phyloP scores from a whole-genome alignment of 1,284 basidiomycete genomes.

The Irpex rosettiformis region DNA sequence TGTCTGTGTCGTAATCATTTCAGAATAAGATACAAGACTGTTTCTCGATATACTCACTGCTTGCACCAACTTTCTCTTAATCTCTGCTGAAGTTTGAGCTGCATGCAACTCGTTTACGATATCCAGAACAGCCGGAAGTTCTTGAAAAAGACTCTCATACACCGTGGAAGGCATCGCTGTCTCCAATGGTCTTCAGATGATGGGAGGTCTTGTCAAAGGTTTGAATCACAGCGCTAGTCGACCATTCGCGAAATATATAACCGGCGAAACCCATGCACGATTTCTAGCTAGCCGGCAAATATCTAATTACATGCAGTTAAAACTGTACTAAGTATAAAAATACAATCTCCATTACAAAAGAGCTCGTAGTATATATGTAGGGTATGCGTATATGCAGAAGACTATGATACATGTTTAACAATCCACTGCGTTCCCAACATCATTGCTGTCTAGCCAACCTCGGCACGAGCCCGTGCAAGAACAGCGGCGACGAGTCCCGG shows the following conservation, averaged over 20 bases:
- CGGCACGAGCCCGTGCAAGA: slow-evolving; percentile 41
- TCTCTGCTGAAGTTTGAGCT: slow-evolving; percentile 34
- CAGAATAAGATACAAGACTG: neutral
- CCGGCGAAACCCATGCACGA: too few species aligned
- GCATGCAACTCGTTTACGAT: slow-evolving; percentile 2
- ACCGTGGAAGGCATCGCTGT: slow-evolving; percentile 4
- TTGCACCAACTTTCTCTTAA: slow-evolving; percentile 60
- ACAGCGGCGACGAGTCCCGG: slow-evolving; percentile 68
- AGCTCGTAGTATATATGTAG: too few species aligned
- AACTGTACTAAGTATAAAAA: too few species aligned
- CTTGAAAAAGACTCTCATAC: slow-evolving; percentile 2
- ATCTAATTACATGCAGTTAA: too few species aligned
- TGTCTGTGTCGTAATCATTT: slow-evolving; percentile 38
- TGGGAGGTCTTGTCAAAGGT: neutral
- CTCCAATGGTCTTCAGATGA: neutral
- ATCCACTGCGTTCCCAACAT: neutral
- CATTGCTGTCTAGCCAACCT: slow-evolving; percentile 3
- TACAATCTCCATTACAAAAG: too few species aligned
- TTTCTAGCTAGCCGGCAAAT: too few species aligned
- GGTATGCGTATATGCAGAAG: too few species aligned
- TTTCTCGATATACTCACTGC: slow-evolving; percentile 38
- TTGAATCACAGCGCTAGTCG: neutral
- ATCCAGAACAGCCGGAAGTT: slow-evolving; percentile 1
- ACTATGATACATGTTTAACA: neutral
- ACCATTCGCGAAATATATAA: too few species aligned